Evolutionary conservation across 78 protist species (phyloP), one percentile per base, ranked within the genome.

Genomic region (Dictyostelium purpureum): DNA sequence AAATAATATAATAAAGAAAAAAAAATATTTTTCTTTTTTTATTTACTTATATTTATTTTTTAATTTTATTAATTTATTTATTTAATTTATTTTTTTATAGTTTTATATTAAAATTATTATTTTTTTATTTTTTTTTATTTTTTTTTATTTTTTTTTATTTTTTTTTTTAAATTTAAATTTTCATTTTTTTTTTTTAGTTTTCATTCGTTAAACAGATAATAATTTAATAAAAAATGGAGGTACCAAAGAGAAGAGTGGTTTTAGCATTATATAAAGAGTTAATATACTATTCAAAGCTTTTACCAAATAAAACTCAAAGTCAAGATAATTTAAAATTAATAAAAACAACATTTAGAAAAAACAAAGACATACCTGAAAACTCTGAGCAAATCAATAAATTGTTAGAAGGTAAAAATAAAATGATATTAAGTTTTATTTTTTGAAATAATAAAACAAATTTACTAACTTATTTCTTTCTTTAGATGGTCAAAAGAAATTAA

Each of bases 401-500:
- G 31, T 31, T 74, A 19, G 65, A 31, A 40, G 80, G 63, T 73
- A 70, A 21, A 19, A 2, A 66, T 37, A 38, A 66, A 37, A 37
- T 26, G 31, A 56, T 56, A 24, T 24, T 56, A n/a, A n/a, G n/a
- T n/a, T n/a, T n/a, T 12, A 56, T 56, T 2, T 2, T 56, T 18
- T 19, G 2, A 56, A 19, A 24, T 56, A 24, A 24, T 18, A 24
- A 16, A 56, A 56, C 19, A 56, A 9, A 19, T 7, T 56, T 56
- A 21, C 6, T n/a, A 18, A 19, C 1, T 56, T n/a, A n/a, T 7
- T 56, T 1, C n/a, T 63, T 4, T 4, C 19, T 63, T 31, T 10
- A 83, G 90, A 51, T 38, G 80, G 66, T 31, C 54, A 85, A 85
- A 85, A 85, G 92, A 85, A 85, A 73, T 59, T 85, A 85, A 59